phyloP scores from a whole-genome alignment of 2,329 filamentous ascomycete species.

The Claviceps sp. region DNA sequence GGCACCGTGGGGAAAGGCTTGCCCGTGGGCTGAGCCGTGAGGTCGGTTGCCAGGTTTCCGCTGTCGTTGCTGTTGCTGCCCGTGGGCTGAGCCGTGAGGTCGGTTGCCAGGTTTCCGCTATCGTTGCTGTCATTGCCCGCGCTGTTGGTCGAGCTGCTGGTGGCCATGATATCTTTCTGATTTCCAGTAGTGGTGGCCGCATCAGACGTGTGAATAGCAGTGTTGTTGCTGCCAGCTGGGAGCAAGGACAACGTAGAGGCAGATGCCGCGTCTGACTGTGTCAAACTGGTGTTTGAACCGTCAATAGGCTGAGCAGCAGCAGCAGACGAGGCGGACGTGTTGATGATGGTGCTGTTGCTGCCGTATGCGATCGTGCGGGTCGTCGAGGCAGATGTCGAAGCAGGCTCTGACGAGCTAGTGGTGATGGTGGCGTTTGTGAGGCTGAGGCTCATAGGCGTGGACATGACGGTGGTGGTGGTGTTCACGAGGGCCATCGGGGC shows the following conservation, averaged over 20 bases:
- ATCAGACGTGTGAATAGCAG: neutral
- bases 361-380: neutral
- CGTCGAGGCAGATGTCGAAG: neutral
- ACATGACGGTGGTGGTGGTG: no score
- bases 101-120: no score
- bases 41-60: neutral
- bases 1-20: constrained; percentile 3
- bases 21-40: constrained; percentile 3
- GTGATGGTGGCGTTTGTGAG: neutral
- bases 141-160: neutral
- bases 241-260: neutral
- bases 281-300: neutral
- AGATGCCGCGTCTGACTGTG: neutral
- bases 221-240: neutral
- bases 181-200: neutral
- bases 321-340: neutral
- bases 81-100: no score
- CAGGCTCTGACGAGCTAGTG: neutral
- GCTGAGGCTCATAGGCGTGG: neutral
- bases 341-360: neutral
- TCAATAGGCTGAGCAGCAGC: neutral
- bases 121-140: no score
- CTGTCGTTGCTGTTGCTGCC: neutral
- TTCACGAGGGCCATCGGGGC: no score
- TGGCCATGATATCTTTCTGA: neutral